Conservation (phyloP, 108 stramenopile genomes). For the Fragilariopsis cylindrus region DNA sequence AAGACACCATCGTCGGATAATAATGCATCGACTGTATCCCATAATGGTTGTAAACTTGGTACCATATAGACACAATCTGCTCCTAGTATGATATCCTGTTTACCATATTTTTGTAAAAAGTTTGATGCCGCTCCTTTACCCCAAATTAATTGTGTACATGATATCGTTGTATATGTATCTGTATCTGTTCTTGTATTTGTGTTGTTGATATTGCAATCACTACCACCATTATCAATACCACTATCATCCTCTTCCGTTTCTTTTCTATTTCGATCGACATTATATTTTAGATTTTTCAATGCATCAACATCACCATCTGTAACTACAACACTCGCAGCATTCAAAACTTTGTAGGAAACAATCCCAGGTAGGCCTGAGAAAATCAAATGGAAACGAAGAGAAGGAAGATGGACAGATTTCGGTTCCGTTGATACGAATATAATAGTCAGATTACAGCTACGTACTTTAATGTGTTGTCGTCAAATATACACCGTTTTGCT, state of each 20-base stretch:
- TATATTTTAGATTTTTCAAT: constrained; percentile 43
- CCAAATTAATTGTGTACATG: constrained; percentile 82
- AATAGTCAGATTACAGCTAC: too few species aligned
- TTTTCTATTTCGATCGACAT: constrained; percentile 34
- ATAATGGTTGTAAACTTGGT: constrained; percentile 29
- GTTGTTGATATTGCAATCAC: too few species aligned
- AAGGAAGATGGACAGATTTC: too few species aligned
- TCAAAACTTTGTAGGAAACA: constrained; percentile 40
- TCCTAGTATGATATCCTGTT: constrained; percentile 61
- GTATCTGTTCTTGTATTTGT: not conserved
- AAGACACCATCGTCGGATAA: constrained; percentile 1
- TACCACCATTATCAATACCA: not conserved
- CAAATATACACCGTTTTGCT: too few species aligned
- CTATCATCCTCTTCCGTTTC: not conserved
- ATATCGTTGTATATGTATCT: not conserved
- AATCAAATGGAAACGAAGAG: too few species aligned
- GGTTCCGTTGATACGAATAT: too few species aligned
- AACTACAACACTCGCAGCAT: constrained; percentile 35
- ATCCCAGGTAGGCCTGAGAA: constrained; percentile 47
- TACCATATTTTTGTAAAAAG: constrained; percentile 29
- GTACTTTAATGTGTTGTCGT: too few species aligned
- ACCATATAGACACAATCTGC: constrained; percentile 35
- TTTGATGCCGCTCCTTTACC: not conserved
- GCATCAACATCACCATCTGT: constrained; percentile 60
- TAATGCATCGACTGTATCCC: constrained; percentile 25